Base-by-base conservation (phyloP, 768 basidiomycete genomes). In the Lactarius deliciosus region DNA sequence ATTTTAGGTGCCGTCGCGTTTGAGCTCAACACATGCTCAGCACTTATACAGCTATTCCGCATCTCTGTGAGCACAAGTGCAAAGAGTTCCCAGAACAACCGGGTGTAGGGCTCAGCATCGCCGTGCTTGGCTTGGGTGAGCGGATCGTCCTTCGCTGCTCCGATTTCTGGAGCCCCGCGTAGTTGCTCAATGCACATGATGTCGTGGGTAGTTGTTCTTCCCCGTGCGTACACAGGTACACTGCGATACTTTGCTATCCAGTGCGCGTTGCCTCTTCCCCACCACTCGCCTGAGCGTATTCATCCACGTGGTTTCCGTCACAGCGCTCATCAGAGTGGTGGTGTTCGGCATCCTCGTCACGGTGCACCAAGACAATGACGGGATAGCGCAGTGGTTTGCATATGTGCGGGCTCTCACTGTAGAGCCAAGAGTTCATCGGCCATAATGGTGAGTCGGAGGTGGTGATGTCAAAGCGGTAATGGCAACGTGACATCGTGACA, bases 11-110 rank as follows among this genome's bases (percentile, higher is more conserved):
- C 47, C 11, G n/a, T 47, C 47, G 10, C 47, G n/a, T 47, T 47
- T 22, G 47, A 22, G 47, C 47, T 47, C 4, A 47, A 11, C 47
- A 47, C 9, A 18, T 16, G 4, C 34, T 32, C 63, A 81, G 83
- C 81, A 1, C 76, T 84, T 2, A 80, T 81, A 3, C 83, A 84
- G 67, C 73, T 84, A 16, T 81, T 84, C 73, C 78, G 76, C 4
- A 75, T 84, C 36, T 74, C 68, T 5, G 43, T 62, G 45, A 66
- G 28, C 22, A 4, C 80, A 6, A 66, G 72, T 64, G 36, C 68
- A 65, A 60, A 74, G 57, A 22, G 40, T 70, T 20, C 25, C 7
- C 40, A 30, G 34, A 53, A 16, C 10, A 66, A 63, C 40, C 56
- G 61, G 28, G 50, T 61, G 64, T 82, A 25, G 57, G 70, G 30